Conservation (phyloP, 805 yeast genomes). For the Lipomyces oligophaga region DNA sequence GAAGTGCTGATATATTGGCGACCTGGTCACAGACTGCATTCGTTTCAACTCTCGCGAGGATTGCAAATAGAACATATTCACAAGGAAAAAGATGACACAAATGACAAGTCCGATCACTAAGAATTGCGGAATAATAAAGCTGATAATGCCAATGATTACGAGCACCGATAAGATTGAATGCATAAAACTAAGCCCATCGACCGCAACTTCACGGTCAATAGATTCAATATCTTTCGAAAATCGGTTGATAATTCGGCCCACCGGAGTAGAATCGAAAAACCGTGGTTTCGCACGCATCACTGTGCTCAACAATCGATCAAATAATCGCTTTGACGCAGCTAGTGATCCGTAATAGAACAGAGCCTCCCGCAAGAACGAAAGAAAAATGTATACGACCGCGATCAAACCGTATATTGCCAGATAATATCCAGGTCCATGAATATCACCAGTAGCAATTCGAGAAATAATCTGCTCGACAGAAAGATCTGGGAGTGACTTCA, state of each 20-base stretch:
- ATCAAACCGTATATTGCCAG: slow-evolving; percentile 63
- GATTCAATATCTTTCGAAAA: slow-evolving; percentile 93
- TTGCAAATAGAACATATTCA: slow-evolving; percentile 75
- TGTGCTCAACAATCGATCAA: slow-evolving; percentile 57
- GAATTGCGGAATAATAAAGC: slow-evolving; percentile 80
- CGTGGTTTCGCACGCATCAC: slow-evolving; percentile 76
- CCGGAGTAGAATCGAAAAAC: slow-evolving; percentile 92
- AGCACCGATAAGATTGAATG: slow-evolving; percentile 42
- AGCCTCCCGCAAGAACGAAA: slow-evolving; percentile 43
- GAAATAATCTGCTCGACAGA: neutral
- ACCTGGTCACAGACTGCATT: slow-evolving; percentile 79
- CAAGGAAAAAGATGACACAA: slow-evolving; percentile 59
- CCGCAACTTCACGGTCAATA: slow-evolving; percentile 86
- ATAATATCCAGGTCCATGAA: slow-evolving; percentile 46
- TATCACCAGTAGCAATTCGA: neutral
- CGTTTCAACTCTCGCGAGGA: slow-evolving; percentile 91
- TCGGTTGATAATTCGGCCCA: slow-evolving; percentile 94
- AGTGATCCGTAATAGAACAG: slow-evolving; percentile 70
- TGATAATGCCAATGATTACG: slow-evolving; percentile 66
- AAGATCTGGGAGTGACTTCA: slow-evolving; percentile 3
- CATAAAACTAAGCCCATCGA: slow-evolving; percentile 52
- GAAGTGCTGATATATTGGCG: slow-evolving; percentile 96
- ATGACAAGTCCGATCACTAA: slow-evolving; percentile 62
- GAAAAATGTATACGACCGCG: slow-evolving; percentile 57
- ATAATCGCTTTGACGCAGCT: slow-evolving; percentile 72